Evolutionary conservation across 768 basidiomycete genomes (phyloP).

Genomic region (Tulasnella sp.): DNA sequence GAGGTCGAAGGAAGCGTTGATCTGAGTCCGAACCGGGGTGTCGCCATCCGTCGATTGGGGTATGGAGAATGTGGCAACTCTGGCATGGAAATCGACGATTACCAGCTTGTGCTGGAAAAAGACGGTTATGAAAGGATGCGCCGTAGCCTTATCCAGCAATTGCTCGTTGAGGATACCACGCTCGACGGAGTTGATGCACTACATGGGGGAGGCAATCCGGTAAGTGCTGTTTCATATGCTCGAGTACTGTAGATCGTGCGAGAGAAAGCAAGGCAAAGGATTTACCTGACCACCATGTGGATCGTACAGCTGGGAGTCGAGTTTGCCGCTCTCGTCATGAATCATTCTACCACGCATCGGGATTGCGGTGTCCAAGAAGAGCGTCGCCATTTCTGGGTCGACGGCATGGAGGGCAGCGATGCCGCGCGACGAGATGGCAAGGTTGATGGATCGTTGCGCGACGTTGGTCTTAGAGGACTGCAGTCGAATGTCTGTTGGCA

Average conservation of each 20-base stretch:
- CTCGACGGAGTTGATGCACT: constrained; percentile 94
- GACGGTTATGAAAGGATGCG: constrained; percentile 46
- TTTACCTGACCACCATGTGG: constrained; percentile 65
- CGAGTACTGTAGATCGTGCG: neutral
- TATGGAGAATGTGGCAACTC: constrained; percentile 40
- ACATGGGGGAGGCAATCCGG: neutral
- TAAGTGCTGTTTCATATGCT: neutral
- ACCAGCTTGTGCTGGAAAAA: constrained; percentile 75
- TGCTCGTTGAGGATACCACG: constrained; percentile 76
- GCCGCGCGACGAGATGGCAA: constrained; percentile 89
- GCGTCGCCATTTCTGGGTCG: constrained; percentile 52
- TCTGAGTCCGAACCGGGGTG: constrained; percentile 31
- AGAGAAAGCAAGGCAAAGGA: constrained; percentile 11
- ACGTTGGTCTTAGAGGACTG: constrained; percentile 50
- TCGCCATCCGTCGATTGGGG: constrained; percentile 29
- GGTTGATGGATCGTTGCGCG: constrained; percentile 84
- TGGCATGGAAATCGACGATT: constrained; percentile 60
- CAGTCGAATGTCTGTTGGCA: constrained; percentile 52
- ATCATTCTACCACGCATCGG: constrained; percentile 97
- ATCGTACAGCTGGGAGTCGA: constrained; percentile 80
- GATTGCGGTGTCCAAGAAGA: constrained; percentile 67
- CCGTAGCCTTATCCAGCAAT: constrained; percentile 64
- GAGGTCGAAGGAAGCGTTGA: constrained; percentile 51
- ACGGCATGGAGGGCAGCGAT: constrained; percentile 77
- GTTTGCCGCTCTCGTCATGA: constrained; percentile 57